Base-by-base conservation (phyloP, 176 grass and related monocot genomes). In the Bolboschoenus planiculmis region DNA sequence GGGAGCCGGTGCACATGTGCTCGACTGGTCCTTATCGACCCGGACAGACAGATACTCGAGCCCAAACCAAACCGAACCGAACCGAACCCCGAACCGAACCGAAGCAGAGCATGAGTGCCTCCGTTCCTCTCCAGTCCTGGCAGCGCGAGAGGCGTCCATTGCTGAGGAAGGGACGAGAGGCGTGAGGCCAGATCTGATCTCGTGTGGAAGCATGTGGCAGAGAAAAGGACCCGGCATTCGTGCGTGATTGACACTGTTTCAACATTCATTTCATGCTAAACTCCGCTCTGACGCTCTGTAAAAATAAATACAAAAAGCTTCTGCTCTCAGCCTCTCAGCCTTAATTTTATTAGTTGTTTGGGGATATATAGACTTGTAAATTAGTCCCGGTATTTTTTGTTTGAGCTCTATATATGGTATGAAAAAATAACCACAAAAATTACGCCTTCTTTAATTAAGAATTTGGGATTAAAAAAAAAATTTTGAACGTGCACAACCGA, bases 191-290 rank as follows among this genome's bases (percentile, higher is more conserved):
- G 46, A 81, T 81, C 78, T 81, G 20, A 81, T 36, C 3, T 61
- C 3, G 56, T 81, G 78, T 81, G 78, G 56, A 63, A 24, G 56
- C 56, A 64, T 31, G 79, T 81, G 56, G 79, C 40, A 61, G 33
- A 47, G 79, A 81, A 81, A 81, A 81, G 21, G 79, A 64, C 79
- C 24, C 15, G 56, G 78, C 51, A 57, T 80, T 80, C 78, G 33
- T 40, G 55, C 78, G 40, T 39, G 35, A 80, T 75, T 75, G 71
- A 50, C 21, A 59, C 55, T 58, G 30, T 56, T 57, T 59, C 35
- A 23, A 59, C 31, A n/a, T n/a, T n/a, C n/a, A 40, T 63, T 72
- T 44, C 67, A 46, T 72, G 39, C 67, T 72, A 36, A 44, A 44
- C 66, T 71, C 66, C n/a, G 37, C 4, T 24, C 36, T 47, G 24